phyloP scores from a whole-genome alignment of 2,329 filamentous ascomycete species.

The Aspergillus piperis region DNA sequence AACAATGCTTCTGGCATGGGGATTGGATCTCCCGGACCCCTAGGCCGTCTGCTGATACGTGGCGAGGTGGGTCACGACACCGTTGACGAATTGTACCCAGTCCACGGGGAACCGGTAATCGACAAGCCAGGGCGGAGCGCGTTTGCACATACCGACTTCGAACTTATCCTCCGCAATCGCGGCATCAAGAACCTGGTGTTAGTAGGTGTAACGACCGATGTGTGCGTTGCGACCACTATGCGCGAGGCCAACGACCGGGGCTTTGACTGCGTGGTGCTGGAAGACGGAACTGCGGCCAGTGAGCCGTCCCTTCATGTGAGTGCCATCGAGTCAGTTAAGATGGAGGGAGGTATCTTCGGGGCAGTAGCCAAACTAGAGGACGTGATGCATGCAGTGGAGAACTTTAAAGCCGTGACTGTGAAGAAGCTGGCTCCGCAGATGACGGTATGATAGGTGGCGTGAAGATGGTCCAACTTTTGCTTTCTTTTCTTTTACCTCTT shows the following conservation, averaged over 20 bases:
- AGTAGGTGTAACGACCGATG: constrained; percentile 58
- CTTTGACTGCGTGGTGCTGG: constrained; percentile 55
- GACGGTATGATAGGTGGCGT: constrained; percentile 20
- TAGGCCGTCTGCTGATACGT: constrained; percentile 60
- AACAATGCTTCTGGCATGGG: constrained; percentile 55
- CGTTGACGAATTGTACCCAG: constrained; percentile 55
- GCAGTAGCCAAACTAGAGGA: constrained; percentile 42
- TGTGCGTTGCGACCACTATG: constrained; percentile 58
- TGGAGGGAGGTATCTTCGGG: constrained; percentile 51
- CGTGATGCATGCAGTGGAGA: constrained; percentile 44
- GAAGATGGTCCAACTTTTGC: no score
- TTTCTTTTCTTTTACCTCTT: neutral
- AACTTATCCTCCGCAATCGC: constrained; percentile 52
- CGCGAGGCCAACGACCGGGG: constrained; percentile 59
- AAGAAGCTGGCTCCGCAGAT: constrained; percentile 48
- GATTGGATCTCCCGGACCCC: constrained; percentile 55
- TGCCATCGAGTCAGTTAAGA: constrained; percentile 47
- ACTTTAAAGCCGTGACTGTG: constrained; percentile 43
- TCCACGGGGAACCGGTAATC: constrained; percentile 52
- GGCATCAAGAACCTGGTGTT: constrained; percentile 56
- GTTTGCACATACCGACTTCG: constrained; percentile 58
- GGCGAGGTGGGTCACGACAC: constrained; percentile 61
- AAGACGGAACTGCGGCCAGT: constrained; percentile 51
- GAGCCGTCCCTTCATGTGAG: constrained; percentile 44
- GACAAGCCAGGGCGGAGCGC: constrained; percentile 59